These are phyloP conservation scores for Boletus patriciae DNA, from an alignment of 768 basidiomycete genomes.

Conservation along the genomic window DNA sequence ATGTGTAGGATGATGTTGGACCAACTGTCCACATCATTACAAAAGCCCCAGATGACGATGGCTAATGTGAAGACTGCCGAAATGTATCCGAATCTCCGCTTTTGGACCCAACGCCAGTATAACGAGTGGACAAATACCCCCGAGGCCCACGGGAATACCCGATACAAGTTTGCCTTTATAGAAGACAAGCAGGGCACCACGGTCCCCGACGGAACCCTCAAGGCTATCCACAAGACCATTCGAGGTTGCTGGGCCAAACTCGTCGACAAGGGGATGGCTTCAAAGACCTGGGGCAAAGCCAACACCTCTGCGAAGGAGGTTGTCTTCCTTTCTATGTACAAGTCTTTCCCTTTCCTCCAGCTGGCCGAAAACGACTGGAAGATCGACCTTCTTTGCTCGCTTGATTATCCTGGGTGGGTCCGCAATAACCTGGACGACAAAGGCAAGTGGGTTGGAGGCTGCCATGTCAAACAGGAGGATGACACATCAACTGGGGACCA, in stretches of 20 bases:
- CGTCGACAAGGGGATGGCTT: background rate
- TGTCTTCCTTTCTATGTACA: background rate
- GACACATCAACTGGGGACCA: background rate
- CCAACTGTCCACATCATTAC: too few species aligned
- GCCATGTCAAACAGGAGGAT: background rate
- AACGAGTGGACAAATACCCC: background rate
- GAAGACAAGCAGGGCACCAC: background rate
- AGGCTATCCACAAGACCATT: background rate
- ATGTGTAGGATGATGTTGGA: too few species aligned
- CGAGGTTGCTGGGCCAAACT: slow-evolving; percentile 3
- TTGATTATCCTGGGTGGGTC: background rate
- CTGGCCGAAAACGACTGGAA: slow-evolving; percentile 2
- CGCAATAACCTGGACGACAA: background rate
- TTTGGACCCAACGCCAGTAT: background rate
- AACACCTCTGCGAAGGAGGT: background rate
- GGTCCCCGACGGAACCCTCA: background rate
- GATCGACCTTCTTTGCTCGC: background rate
- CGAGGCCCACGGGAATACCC: background rate
- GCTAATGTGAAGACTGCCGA: too few species aligned
- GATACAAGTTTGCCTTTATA: background rate
- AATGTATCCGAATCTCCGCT: background rate
- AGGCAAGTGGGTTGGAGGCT: too few species aligned
- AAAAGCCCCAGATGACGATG: too few species aligned
- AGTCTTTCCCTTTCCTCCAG: background rate
- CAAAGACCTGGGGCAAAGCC: slow-evolving; percentile 8